phyloP scores from a whole-genome alignment of 805 yeast species.

The Metschnikowia amazonensis region DNA sequence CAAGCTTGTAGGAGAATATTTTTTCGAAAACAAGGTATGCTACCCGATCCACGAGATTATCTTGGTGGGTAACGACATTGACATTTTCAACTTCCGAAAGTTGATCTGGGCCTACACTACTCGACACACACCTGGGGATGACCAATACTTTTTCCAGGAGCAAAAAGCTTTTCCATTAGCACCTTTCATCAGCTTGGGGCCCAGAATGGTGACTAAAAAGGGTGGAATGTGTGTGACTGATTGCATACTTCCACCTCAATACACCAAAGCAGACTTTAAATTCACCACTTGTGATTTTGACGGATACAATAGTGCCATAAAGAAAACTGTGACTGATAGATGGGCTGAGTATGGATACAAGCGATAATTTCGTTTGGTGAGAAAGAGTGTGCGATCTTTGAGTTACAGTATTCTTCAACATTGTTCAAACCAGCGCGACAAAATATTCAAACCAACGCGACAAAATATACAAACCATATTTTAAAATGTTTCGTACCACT shows the following conservation, averaged over 20 bases:
- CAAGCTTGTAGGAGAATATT: constrained; percentile 19
- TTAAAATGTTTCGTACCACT: too few species aligned
- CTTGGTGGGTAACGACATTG: constrained; percentile 25
- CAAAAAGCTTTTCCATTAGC: constrained; percentile 20
- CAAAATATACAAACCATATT: too few species aligned
- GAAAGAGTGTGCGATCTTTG: too few species aligned
- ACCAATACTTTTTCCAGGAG: constrained; percentile 19
- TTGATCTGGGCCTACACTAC: constrained; percentile 26
- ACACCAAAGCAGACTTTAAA: constrained; percentile 10
- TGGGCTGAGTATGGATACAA: not conserved
- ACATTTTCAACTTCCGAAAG: constrained; percentile 23
- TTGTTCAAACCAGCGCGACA: too few species aligned
- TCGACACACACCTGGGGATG: constrained; percentile 24
- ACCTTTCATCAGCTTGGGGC: constrained; percentile 21
- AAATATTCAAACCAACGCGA: too few species aligned
- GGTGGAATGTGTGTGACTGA: constrained; percentile 26
- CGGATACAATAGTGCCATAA: not conserved
- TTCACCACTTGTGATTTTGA: constrained; percentile 20
- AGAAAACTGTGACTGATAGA: not conserved
- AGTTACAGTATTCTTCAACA: too few species aligned
- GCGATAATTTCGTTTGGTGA: too few species aligned
- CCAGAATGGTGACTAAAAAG: constrained; percentile 12
- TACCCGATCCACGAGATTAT: constrained; percentile 22
- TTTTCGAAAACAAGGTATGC: constrained; percentile 15
- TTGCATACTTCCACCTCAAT: constrained; percentile 20